These are phyloP conservation scores for Candolleomyces efflorescens DNA, from an alignment of 768 basidiomycete genomes.

Conservation along the genomic window DNA sequence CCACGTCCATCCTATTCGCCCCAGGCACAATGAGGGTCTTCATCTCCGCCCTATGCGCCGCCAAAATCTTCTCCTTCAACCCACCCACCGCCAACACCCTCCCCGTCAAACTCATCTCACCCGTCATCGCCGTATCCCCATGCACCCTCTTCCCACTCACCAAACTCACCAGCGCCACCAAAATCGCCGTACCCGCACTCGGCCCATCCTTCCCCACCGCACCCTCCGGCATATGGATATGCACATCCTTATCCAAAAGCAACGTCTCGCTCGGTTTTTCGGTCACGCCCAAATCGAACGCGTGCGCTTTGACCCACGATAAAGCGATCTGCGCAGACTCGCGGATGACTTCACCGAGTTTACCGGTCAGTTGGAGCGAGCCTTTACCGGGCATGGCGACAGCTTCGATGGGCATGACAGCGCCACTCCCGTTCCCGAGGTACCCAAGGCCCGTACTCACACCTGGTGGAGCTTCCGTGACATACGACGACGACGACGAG, in stretches of 20 bases:
- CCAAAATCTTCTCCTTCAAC: conserved; percentile 93
- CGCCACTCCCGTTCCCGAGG: conserved; percentile 92
- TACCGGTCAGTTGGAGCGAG: conserved; percentile 87
- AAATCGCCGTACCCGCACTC: conserved; percentile 90
- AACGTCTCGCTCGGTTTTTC: conserved; percentile 66
- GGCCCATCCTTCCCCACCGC: conserved; percentile 95
- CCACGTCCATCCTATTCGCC: conserved; percentile 90
- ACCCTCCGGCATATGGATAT: conserved; percentile 97
- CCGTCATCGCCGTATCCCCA: conserved; percentile 97
- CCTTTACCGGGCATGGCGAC: conserved; percentile 97
- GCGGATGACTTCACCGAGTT: conserved; percentile 96
- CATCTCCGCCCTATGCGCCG: conserved; percentile 95
- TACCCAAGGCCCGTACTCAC: conserved; percentile 96
- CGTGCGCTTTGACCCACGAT: conserved; percentile 90
- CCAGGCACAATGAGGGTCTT: conserved; percentile 85
- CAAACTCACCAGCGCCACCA: conserved; percentile 87
- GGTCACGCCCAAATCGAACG: conserved; percentile 86
- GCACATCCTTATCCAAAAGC: conserved; percentile 76
- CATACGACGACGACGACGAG: neutral
- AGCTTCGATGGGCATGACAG: conserved; percentile 96
- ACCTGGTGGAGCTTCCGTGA: conserved; percentile 72
- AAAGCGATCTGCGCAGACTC: conserved; percentile 95
- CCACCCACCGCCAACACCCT: conserved; percentile 97
- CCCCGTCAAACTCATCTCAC: conserved; percentile 94
- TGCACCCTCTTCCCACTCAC: conserved; percentile 82